phyloP scores from a whole-genome alignment of 106 monocot species.

The Platanthera zijinensis region DNA sequence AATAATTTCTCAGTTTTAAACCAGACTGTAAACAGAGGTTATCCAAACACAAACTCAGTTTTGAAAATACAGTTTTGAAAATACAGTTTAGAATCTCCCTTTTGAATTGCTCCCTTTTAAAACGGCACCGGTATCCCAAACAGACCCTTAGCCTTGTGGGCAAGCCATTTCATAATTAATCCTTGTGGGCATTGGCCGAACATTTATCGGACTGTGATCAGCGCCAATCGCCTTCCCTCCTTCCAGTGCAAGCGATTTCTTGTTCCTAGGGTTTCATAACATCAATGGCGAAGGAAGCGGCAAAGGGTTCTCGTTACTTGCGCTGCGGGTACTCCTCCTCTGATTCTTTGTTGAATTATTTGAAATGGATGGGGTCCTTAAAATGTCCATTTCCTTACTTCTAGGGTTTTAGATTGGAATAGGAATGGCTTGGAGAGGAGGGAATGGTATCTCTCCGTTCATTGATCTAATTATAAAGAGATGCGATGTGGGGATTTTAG shows the following conservation, averaged over 20 bases:
- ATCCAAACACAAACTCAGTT: too few species aligned
- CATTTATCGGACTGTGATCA: too few species aligned
- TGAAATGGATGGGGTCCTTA: background rate
- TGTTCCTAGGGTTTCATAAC: background rate
- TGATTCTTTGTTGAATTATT: background rate
- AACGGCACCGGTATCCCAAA: too few species aligned
- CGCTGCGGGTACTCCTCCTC: constrained; percentile 29
- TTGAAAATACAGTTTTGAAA: too few species aligned
- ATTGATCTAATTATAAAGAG: background rate
- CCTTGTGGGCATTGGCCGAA: too few species aligned
- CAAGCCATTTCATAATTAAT: too few species aligned
- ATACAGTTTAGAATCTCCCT: too few species aligned
- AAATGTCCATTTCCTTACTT: background rate
- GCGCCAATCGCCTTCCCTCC: too few species aligned
- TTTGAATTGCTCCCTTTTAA: too few species aligned
- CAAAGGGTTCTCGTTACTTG: constrained; percentile 54
- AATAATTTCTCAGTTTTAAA: too few species aligned
- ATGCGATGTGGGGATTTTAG: background rate
- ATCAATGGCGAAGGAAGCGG: constrained; percentile 45
- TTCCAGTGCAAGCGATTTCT: background rate
- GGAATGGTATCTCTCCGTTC: background rate
- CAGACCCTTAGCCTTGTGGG: too few species aligned
- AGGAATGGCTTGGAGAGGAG: constrained; percentile 2
- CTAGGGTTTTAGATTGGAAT: background rate
- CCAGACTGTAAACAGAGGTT: too few species aligned